Percentiles rank a stretch among this genome's conserved stretches.
These are phyloP conservation scores for Penicillium sp. DNA, from an alignment of 2,329 filamentous ascomycete genomes.

Conservation along the genomic window DNA sequence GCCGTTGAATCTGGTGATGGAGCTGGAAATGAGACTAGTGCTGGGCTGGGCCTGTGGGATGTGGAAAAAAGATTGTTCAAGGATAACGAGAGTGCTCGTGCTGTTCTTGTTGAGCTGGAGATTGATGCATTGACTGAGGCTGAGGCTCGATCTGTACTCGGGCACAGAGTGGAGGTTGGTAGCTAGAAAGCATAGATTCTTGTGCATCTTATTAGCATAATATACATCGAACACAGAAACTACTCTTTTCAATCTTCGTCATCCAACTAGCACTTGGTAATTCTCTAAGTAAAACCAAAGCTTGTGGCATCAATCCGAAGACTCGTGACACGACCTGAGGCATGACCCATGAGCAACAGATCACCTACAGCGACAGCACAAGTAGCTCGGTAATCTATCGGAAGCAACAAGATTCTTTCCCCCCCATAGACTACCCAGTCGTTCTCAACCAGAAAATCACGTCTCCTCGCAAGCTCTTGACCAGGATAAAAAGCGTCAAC, in stretches of 20 bases:
- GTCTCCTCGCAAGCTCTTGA: background rate
- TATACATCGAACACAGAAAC: background rate
- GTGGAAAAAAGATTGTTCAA: constrained; percentile 50
- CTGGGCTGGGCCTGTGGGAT: constrained; percentile 40
- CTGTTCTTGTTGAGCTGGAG: constrained; percentile 45
- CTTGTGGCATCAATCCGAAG: background rate
- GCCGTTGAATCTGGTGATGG: constrained; percentile 10
- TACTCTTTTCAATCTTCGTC: background rate
- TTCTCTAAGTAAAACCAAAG: background rate
- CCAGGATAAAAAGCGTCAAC: background rate
- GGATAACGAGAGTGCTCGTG: constrained; percentile 49
- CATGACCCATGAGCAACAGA: background rate
- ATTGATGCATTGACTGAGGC: constrained; percentile 45
- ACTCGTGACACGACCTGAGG: background rate
- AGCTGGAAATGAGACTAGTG: constrained; percentile 4
- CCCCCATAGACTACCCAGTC: background rate
- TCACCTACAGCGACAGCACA: background rate
- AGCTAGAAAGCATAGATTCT: background rate
- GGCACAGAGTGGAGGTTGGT: constrained; percentile 45
- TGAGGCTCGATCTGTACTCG: constrained; percentile 48
- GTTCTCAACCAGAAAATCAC: background rate
- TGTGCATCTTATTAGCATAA: background rate
- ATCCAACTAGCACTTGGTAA: too few species aligned
- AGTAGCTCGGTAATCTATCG: background rate
- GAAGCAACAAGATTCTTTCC: background rate